Base-by-base conservation (phyloP, 179 eudicot genomes). In the Silene coronaria region DNA sequence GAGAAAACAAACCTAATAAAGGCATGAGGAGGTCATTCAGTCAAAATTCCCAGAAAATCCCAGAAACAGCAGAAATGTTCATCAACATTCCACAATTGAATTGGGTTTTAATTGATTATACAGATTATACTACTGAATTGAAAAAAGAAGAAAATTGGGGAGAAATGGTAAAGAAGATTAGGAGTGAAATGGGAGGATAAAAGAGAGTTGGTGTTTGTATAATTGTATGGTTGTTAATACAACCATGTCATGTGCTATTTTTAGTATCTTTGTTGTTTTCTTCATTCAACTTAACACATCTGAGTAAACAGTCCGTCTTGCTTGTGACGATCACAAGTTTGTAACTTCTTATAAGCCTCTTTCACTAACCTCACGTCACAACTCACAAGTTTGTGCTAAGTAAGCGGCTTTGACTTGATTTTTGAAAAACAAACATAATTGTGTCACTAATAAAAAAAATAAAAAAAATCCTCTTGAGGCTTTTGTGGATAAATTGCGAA, bases 11-110 rank as follows among this genome's bases (percentile, higher is more conserved):
- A 90, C 97, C 93, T 90, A 88, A 81, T 74, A 87, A 92, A 87
- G 91, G 97, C 97, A 92, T 92, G 91, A 83, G 88, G 80, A 85
- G 85, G 76, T 86, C 97, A 90, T 89, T 77, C 90, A 91, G 80
- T 79, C 87, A 59, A 73, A 60, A 27, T 32, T 32, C 75, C 72
- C 80, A 74, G 70, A 64, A 51, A 32, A 34, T 10, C 78, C 80
- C 69, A 70, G 26, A 64, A 76, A 26, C 58, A 58, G 38, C 14
- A 64, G 42, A 64, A 5, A 45, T 42, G 26, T 45, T 48, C 7
- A 9, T 34, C 70, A 76, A 61, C 5, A 22, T 73, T 77, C 59
- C 73, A 72, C 60, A 55, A 6, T 58, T 67, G 5, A 34, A 45
- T 0, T 26, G n/a, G 11, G 45, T 21, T 28, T 61, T 13, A 10